Conservation (phyloP, 768 basidiomycete species). For the Naematelia encephala region DNA sequence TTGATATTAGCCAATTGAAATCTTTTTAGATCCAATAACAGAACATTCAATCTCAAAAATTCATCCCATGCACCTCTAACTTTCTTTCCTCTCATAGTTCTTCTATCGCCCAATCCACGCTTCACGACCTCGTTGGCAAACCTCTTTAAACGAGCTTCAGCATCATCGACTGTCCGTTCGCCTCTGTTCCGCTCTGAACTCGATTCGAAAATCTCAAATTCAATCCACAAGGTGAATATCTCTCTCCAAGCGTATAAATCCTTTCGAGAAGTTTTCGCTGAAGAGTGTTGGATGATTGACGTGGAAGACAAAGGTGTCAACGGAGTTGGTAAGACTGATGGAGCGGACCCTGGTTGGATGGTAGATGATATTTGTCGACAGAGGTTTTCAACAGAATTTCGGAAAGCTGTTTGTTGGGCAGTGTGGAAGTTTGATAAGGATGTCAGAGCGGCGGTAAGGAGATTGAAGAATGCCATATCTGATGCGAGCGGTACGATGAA, state of each 20-base stretch:
- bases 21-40: slow-evolving; percentile 79
- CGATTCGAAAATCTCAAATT: slow-evolving; percentile 79
- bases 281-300: slow-evolving; percentile 26
- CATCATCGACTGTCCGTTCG: slow-evolving; percentile 66
- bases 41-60: slow-evolving; percentile 72
- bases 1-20: slow-evolving; percentile 81
- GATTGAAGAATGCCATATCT: slow-evolving; percentile 74
- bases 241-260: slow-evolving; percentile 87
- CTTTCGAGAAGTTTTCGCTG: slow-evolving; percentile 37
- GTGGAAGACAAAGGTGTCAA: slow-evolving; percentile 47
- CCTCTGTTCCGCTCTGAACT: slow-evolving; percentile 63
- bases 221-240: slow-evolving; percentile 81
- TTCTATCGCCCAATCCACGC: slow-evolving; percentile 59
- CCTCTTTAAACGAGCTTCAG: slow-evolving; percentile 62
- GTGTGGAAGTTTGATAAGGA: slow-evolving; percentile 56
- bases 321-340: slow-evolving; percentile 18
- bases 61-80: slow-evolving; percentile 62
- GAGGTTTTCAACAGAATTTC: slow-evolving; percentile 55
- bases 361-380: slow-evolving; percentile 49
- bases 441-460: slow-evolving; percentile 60
- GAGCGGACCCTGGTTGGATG: slow-evolving; percentile 27
- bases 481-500: slow-evolving; percentile 74
- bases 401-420: slow-evolving; percentile 58
- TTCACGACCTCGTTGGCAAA: slow-evolving; percentile 63
- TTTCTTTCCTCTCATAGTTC: slow-evolving; percentile 60